Percentiles rank a stretch among this genome's conserved stretches.
phyloP scores from a whole-genome alignment of 192 early-diverging fungal species.

The Phycomyces blakesleeanus region DNA sequence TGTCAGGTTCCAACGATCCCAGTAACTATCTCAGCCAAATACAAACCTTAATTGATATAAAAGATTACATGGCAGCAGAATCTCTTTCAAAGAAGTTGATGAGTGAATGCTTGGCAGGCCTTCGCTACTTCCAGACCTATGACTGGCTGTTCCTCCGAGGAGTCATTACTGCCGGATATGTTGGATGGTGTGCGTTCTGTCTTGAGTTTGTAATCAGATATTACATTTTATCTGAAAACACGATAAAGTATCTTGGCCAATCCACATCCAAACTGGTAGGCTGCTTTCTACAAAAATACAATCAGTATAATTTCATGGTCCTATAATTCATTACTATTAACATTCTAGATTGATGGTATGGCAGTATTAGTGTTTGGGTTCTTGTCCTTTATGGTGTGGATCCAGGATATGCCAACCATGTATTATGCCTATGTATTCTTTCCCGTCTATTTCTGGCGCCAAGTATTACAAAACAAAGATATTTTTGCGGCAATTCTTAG shows the following conservation, averaged over 20 bases:
- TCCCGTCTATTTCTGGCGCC: conserved; percentile 83
- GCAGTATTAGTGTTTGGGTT: neutral
- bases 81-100: conserved; percentile 58
- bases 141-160: conserved; percentile 92
- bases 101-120: conserved; percentile 68
- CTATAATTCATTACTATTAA: neutral
- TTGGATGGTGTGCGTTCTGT: conserved; percentile 89
- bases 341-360: conserved; percentile 14
- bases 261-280: neutral
- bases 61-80: conserved; percentile 67
- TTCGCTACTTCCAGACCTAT: conserved; percentile 94
- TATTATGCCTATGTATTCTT: conserved; percentile 90
- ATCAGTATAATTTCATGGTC: neutral
- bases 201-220: conserved; percentile 70
- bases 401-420: conserved; percentile 72
- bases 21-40: conserved; percentile 54
- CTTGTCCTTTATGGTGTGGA: conserved; percentile 58
- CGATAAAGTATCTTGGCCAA: too few species aligned
- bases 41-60: conserved; percentile 53
- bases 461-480: conserved; percentile 41
- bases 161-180: conserved; percentile 78
- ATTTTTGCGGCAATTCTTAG: conserved; percentile 25
- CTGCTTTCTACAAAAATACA: neutral
- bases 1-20: conserved; percentile 53
- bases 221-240: conserved; percentile 44